Evolutionary conservation across 345 rosid genomes (phyloP), one percentile per base, ranked within the genome.

Genomic region (Citrus reticulata): DNA sequence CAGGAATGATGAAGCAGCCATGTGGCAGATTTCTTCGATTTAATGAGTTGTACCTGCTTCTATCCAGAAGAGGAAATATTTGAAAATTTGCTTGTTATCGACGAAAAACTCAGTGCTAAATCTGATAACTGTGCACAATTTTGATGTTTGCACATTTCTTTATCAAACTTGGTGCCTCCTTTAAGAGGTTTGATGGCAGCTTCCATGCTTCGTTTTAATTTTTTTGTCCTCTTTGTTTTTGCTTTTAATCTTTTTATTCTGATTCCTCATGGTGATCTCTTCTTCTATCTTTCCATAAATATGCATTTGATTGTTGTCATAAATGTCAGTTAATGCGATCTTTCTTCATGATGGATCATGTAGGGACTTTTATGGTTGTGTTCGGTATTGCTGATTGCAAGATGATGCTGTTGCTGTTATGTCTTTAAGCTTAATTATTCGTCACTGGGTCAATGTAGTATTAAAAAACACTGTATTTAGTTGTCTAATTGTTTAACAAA

Each of bases 341-440:
- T 74, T 49, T 39, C 46, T 58, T 22, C 25, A 69, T 24, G 68
- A 74, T 74, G 58, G 77, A 74, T 40, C 27, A 40, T 74, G 77
- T 74, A 39, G 58, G 55, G 69, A 7, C 27, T 42, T 73, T 62
- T 60, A 27, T 61, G 32, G 57, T 63, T 74, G 58, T 74, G 79
- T 35, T 67, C 63, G 54, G 19, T 35, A 35, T 34, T 55, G 72
- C 66, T 55, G 79, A 35, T 66, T 54, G 73, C 79, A 34, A 76
- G 70, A 76, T 67, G 73, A 67, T 76, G 62, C 27, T 20, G 61
- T 63, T 42, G 71, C 72, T n/a, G 35, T 66, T 76, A 70, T 35
- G 35, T 63, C 72, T 76, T 54, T 76, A 32, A 9, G 69, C 22
- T 61, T 61, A 61, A 10, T 61, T 13, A 63, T 14, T 63, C 57